Percentiles rank a stretch among this genome's conserved stretches.
Conservation (phyloP, 257 asterid species). For the Solanum chilense region DNA sequence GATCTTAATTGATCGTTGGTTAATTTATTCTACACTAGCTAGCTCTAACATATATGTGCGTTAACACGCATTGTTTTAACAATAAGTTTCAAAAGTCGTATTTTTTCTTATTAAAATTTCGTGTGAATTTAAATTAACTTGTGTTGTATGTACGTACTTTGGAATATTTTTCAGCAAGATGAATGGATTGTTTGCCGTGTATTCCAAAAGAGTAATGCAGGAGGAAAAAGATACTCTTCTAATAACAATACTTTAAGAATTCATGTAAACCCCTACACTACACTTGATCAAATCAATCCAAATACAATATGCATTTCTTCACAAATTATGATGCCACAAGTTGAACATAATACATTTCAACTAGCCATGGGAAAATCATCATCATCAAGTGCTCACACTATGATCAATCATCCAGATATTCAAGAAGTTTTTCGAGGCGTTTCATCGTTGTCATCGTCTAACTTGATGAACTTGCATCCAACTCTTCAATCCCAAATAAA, state of each 20-base stretch:
- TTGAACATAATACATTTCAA: constrained; percentile 19
- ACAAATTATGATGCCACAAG: constrained; percentile 31
- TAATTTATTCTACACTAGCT: background rate
- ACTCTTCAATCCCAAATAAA: constrained; percentile 29
- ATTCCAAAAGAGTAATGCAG: constrained; percentile 67
- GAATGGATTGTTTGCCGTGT: constrained; percentile 98
- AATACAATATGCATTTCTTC: constrained; percentile 18
- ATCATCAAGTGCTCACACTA: background rate
- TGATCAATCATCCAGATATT: constrained; percentile 43
- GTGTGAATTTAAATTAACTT: background rate
- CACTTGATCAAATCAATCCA: constrained; percentile 26
- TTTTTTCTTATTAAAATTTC: background rate
- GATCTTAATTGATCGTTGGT: background rate
- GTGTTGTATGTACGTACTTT: background rate
- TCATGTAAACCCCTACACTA: constrained; percentile 28
- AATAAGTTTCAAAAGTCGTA: background rate
- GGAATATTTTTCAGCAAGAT: constrained; percentile 44
- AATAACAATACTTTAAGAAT: constrained; percentile 28
- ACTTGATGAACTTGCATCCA: constrained; percentile 29
- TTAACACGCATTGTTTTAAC: background rate
- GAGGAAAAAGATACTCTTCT: constrained; percentile 53
- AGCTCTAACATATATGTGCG: background rate
- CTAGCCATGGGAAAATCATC: constrained; percentile 8
- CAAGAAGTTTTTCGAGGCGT: constrained; percentile 34
- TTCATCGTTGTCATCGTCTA: background rate